Conservation (phyloP, 108 stramenopile genomes). For the Cyclotella choctawhatcheeana region DNA sequence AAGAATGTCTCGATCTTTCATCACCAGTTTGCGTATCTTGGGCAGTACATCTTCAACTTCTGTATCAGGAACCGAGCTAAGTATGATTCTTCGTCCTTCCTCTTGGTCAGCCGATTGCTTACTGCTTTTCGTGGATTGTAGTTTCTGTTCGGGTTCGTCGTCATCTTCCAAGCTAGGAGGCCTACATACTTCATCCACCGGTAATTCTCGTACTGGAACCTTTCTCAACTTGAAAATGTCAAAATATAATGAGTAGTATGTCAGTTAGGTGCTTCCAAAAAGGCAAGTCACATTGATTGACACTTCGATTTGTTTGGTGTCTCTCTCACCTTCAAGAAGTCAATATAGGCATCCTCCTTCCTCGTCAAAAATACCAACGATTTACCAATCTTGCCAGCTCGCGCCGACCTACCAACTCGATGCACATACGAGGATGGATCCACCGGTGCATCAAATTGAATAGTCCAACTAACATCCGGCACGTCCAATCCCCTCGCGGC, state of each 20-base stretch:
- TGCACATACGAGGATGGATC: slow-evolving; percentile 97
- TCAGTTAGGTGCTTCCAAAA: too few relatives aligned
- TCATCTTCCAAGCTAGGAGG: slow-evolving; percentile 25
- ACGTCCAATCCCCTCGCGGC: slow-evolving; percentile 98
- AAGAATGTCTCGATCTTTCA: slow-evolving; percentile 93
- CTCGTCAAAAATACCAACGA: slow-evolving; percentile 89
- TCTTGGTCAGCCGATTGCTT: not conserved
- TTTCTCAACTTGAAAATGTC: slow-evolving; percentile 87
- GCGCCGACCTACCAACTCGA: slow-evolving; percentile 95
- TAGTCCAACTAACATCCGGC: slow-evolving; percentile 94
- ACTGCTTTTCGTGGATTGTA: slow-evolving; percentile 4
- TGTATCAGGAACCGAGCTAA: slow-evolving; percentile 39
- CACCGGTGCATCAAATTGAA: slow-evolving; percentile 97
- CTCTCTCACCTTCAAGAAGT: slow-evolving; percentile 83
- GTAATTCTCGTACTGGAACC: slow-evolving; percentile 76
- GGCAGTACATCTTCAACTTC: slow-evolving; percentile 66
- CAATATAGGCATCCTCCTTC: slow-evolving; percentile 95
- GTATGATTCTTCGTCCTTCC: slow-evolving; percentile 30
- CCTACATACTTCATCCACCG: slow-evolving; percentile 63
- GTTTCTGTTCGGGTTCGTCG: slow-evolving; percentile 23
- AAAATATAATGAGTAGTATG: too few relatives aligned
- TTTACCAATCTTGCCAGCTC: slow-evolving; percentile 90
- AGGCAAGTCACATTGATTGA: too few relatives aligned
- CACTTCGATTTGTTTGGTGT: too few relatives aligned
- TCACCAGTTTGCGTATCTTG: slow-evolving; percentile 66